Percentiles rank a stretch among this genome's conserved stretches.
Conservation (phyloP, 768 basidiomycete genomes). For the Tricholoma matsutake region DNA sequence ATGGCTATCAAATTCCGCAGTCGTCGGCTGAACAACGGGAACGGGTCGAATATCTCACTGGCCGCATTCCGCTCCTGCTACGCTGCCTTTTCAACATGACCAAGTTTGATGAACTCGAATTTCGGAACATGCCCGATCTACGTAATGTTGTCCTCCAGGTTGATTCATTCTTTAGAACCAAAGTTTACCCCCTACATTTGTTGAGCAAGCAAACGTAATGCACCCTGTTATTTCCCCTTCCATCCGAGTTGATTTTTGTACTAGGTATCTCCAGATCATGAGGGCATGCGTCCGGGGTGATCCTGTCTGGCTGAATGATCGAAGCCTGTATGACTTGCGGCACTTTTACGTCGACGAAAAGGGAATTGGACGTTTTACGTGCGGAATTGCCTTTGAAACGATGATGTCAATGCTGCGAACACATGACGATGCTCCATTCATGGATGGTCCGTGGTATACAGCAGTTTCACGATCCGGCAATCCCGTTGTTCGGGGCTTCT, state of each 20-base stretch:
- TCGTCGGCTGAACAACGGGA: conserved; percentile 13
- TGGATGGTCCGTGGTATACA: conserved; percentile 6
- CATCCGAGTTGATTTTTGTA: conserved; percentile 5
- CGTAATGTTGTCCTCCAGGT: conserved; percentile 7
- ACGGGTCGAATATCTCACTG: conserved; percentile 14
- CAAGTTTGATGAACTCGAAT: conserved; percentile 8
- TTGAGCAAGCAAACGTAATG: conserved; percentile 10
- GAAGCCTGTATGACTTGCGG: conserved; percentile 13
- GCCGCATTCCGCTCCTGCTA: conserved; percentile 14
- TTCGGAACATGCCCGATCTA: conserved; percentile 4
- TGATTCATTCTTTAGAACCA: conserved; percentile 7
- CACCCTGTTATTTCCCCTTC: conserved; percentile 9
- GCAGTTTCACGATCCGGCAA: conserved; percentile 8
- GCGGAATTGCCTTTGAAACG: conserved; percentile 11
- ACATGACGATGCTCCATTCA: neutral
- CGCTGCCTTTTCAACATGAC: conserved; percentile 9
- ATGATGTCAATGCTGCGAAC: conserved; percentile 11
- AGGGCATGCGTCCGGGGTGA: conserved; percentile 9
- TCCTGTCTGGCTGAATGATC: conserved; percentile 6
- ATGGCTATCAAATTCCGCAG: conserved; percentile 5
- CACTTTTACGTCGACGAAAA: conserved; percentile 14
- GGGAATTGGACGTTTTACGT: conserved; percentile 11
- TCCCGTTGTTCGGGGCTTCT: conserved; percentile 13
- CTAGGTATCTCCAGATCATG: conserved; percentile 14
- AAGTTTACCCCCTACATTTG: conserved; percentile 2